Evolutionary conservation across 176 grass and related monocot genomes (phyloP), one percentile per base, ranked within the genome.

Genomic region (Musa acuminata): DNA sequence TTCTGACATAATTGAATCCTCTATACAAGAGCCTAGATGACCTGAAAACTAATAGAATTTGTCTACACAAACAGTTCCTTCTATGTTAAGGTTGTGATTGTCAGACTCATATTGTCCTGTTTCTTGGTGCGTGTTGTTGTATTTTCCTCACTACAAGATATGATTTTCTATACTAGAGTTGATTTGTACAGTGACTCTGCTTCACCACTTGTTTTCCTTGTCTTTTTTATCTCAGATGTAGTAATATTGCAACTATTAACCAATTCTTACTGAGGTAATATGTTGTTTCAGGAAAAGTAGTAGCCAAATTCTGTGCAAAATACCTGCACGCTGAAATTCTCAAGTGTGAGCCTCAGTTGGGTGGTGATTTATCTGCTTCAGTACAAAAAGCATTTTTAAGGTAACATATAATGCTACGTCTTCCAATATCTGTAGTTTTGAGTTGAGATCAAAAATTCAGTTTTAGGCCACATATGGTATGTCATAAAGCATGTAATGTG

Each of bases 241-340:
- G 35, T 43, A 43, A 43, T 6, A 43, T 43, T 43, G 35, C 35
- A 43, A 43, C 35, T 43, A 43, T 43, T 6, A 43, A 43, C 35
- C 35, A 43, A 43, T 43, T 13, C 19, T 20, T 27, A 19, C 73
- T 51, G 11, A 35, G 67, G 67, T 16, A 11, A 50, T 43, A 80
- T 49, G n/a, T 80, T 77, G 55, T 74, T 82, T 87, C 87, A 98
- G 94, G 94, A 81, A 91, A 79, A 89, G 85, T 89, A 55, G 94
- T 97, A 51, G 87, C 94, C 17, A 98, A 98, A 80, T 98, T 98
- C 80, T 98, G 94, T 80, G 82, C 94, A 85, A 98, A 93, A 72
- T 89, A 84, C 77, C 82, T 98, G 69, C 94, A 89, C 63, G 85
- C 27, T 81, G 85, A 98, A 82, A 86, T 98, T 77, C 75, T 89